phyloP scores from a whole-genome alignment of 805 yeast species.

The Cyberlindnera mycetangii region DNA sequence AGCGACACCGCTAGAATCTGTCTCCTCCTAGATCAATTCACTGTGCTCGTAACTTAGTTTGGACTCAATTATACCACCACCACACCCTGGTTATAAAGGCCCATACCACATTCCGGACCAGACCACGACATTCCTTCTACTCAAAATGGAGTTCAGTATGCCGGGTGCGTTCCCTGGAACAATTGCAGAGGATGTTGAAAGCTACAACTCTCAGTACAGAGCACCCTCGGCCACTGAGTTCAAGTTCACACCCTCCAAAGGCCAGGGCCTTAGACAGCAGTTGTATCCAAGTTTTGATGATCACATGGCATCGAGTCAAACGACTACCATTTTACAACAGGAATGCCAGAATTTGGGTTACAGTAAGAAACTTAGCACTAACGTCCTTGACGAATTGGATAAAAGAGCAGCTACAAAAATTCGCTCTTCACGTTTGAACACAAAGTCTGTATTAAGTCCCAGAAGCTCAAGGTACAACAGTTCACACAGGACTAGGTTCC shows the following conservation, averaged over 20 bases:
- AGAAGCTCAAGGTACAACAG: slow-evolving; percentile 24
- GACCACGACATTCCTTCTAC: not conserved
- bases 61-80: no score
- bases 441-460: slow-evolving; percentile 19
- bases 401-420: slow-evolving; percentile 29
- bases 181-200: slow-evolving; percentile 8
- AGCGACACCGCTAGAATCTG: not conserved
- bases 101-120: not conserved
- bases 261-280: not conserved
- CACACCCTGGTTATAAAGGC: no score
- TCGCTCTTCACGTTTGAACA: slow-evolving; percentile 11
- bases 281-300: slow-evolving; percentile 5
- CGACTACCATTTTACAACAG: not conserved
- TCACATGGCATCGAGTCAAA: not conserved
- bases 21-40: no score
- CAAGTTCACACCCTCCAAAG: slow-evolving; percentile 13
- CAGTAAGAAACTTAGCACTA: slow-evolving; percentile 32
- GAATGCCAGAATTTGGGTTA: slow-evolving; percentile 28
- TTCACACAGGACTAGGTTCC: slow-evolving; percentile 27
- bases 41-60: no score
- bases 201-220: not conserved
- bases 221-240: slow-evolving; percentile 16
- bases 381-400: slow-evolving; percentile 34
- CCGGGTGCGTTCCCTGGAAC: slow-evolving; percentile 15
- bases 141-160: slow-evolving; percentile 6